Evolutionary conservation across 495 filamentous ascomycete species (phyloP), one percentile per base, ranked within the genome.

Genomic region (Symbiotaphrina buchneri): DNA sequence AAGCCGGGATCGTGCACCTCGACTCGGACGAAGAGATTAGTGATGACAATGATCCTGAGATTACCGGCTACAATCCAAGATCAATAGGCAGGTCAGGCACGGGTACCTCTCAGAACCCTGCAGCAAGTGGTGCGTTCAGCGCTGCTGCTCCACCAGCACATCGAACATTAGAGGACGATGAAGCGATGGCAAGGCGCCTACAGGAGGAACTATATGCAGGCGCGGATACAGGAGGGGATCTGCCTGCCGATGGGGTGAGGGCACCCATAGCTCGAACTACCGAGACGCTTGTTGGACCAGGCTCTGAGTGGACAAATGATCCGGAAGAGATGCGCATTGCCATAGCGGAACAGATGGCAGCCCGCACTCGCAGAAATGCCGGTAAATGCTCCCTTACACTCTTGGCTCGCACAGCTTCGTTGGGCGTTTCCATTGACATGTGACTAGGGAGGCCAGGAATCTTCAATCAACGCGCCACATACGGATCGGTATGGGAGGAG

Each of bases 251-350:
- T 38, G 72, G 58, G 10, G 74, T 95, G 22, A 63, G 87, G 41
- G 87, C 90, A 23, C 87, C 87, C 18, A 84, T 97, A 53, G 80
- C 73, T 23, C 69, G 82, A 36, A 90, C 74, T 10, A 87, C 77
- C 13, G 90, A 95, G 52, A 94, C 79, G 0, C 63, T 97, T 24
- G 73, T 93, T 19, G 84, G 72, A 2, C 77, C 76, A 10, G 65
- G 52, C 10, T 48, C 59, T 20, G 66, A 74, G 26, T 54, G 43
- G 47, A 15, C 10, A 34, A 52, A 47, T 31, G 61, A 68, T 36
- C 60, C 62, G 25, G 66, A 63, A 33, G 61, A 72, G 30, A 61
- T 72, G 51, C 54, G 68, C 31, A 58, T 64, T 20, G 63, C 68
- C 34, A 54, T 85, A 5, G 43, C 73, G 29, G 66, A 74, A 33